phyloP scores from a whole-genome alignment of 129 eudicot genomes.

The Helichrysum umbraculigerum region DNA sequence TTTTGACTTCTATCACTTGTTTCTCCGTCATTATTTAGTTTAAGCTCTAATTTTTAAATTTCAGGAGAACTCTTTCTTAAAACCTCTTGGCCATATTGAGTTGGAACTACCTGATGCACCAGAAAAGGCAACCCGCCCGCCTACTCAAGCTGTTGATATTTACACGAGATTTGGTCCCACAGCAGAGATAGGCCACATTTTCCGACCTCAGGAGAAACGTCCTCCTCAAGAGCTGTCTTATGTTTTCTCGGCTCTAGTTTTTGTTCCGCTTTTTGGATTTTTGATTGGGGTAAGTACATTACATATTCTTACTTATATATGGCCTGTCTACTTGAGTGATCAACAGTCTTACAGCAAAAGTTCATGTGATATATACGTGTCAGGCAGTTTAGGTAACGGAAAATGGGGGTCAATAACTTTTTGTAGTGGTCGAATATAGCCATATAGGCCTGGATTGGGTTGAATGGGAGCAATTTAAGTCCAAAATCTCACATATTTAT shows the following conservation, averaged over 20 bases:
- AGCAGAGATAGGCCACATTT: slow-evolving; percentile 78
- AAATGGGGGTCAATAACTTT: too few species aligned
- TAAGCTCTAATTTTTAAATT: neutral
- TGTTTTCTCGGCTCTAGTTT: slow-evolving; percentile 74
- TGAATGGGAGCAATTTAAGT: too few species aligned
- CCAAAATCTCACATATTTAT: too few species aligned
- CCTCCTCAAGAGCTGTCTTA: slow-evolving; percentile 78
- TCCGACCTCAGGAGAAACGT: slow-evolving; percentile 82
- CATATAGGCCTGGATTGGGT: too few species aligned
- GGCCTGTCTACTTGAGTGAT: too few species aligned
- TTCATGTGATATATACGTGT: neutral
- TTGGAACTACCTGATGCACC: neutral
- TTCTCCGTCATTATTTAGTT: slow-evolving; percentile 5
- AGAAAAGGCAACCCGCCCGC: slow-evolving; percentile 73
- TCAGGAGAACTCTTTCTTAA: neutral
- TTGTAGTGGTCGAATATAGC: too few species aligned
- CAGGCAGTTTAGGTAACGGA: too few species aligned
- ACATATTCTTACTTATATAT: neutral
- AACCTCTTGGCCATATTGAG: neutral
- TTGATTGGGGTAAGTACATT: slow-evolving; percentile 71
- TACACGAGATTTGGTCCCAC: slow-evolving; percentile 75
- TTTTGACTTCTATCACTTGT: neutral
- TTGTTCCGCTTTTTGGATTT: slow-evolving; percentile 70
- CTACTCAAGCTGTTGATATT: slow-evolving; percentile 60
- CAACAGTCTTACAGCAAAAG: neutral